Evolutionary conservation across 768 basidiomycete species (phyloP).

Genomic region (Mycena epipterygia): DNA sequence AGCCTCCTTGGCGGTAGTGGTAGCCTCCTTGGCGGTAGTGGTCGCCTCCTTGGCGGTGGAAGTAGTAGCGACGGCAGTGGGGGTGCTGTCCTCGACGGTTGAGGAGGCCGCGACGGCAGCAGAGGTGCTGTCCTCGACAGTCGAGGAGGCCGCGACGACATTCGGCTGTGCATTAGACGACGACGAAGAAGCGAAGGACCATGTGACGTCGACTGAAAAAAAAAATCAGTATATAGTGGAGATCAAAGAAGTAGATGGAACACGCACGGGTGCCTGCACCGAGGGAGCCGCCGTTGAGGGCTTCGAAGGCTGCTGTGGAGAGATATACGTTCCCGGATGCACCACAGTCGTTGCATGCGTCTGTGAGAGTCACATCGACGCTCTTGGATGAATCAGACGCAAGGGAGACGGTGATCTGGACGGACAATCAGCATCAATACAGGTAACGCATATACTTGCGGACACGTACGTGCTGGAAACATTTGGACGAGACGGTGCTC

Average conservation of each 20-base stretch:
- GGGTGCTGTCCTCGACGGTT: not conserved
- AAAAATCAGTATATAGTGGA: not conserved
- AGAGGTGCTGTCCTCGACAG: not conserved
- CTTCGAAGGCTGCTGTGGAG: conserved; percentile 36
- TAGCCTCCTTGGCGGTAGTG: not conserved
- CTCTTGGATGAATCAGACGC: conserved; percentile 31
- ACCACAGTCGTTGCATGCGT: conserved; percentile 33
- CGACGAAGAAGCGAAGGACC: conserved; percentile 30
- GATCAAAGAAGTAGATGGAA: not conserved
- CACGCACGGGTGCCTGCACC: conserved; percentile 35
- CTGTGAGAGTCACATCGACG: conserved; percentile 36
- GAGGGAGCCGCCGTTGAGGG: conserved; percentile 30
- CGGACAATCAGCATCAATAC: not conserved
- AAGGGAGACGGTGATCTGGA: conserved; percentile 35
- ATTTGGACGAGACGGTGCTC: conserved; percentile 26
- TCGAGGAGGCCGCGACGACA: not conserved
- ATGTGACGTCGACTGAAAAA: conserved; percentile 34
- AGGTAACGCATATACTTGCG: not conserved
- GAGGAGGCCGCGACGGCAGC: not conserved
- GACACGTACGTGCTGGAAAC: conserved; percentile 31
- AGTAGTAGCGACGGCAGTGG: not conserved
- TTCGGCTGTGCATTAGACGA: not conserved
- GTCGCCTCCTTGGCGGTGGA: not conserved
- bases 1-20: not conserved
- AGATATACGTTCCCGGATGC: conserved; percentile 27